phyloP scores from a whole-genome alignment of 345 rosid species.

The Aegle marmelos region DNA sequence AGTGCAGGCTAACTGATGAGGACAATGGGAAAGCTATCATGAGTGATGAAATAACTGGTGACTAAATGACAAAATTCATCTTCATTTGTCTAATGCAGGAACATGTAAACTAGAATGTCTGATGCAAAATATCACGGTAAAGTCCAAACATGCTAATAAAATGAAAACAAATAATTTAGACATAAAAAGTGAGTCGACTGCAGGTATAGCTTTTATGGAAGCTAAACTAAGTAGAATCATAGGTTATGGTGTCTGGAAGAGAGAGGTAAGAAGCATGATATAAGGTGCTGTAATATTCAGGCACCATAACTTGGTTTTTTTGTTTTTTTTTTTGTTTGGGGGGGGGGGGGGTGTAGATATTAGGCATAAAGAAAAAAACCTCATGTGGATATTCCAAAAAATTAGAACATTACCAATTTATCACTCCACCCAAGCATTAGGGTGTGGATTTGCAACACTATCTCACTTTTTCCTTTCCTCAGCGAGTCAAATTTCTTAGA shows the following conservation, averaged over 20 bases:
- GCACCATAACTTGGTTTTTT: no score
- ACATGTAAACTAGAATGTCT: not conserved
- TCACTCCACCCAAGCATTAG: constrained; percentile 82
- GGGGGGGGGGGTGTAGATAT: no score
- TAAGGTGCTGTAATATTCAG: not conserved
- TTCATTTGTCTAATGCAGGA: not conserved
- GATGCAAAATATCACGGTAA: not conserved
- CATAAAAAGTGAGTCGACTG: not conserved
- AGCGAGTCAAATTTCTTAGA: constrained; percentile 75
- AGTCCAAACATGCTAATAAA: not conserved
- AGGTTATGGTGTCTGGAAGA: not conserved
- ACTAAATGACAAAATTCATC: not conserved
- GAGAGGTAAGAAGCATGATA: not conserved
- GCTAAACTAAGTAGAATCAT: not conserved
- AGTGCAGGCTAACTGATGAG: constrained; percentile 13
- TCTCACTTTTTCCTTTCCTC: constrained; percentile 72
- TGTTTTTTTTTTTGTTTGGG: no score
- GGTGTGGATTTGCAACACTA: constrained; percentile 69
- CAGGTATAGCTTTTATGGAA: not conserved
- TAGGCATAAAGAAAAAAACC: not conserved
- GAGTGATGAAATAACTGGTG: not conserved
- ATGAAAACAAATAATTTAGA: not conserved
- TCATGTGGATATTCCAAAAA: not conserved
- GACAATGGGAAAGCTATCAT: not conserved
- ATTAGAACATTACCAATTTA: constrained; percentile 56